Evolutionary conservation across 176 grass and related monocot genomes (phyloP).

Genomic region (Aegilops speltoides): DNA sequence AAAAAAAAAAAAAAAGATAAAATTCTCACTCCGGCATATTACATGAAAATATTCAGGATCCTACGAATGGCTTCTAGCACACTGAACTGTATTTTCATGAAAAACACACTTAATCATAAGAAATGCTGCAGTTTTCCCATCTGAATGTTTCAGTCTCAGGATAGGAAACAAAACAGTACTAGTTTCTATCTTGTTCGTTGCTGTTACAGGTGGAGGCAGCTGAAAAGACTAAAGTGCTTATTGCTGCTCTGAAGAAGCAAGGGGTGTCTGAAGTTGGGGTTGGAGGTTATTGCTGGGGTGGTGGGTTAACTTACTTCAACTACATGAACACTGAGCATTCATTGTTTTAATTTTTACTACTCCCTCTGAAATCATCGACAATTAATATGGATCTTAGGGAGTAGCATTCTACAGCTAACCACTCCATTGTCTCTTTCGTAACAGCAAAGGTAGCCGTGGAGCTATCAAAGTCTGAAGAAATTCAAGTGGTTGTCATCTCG

Average conservation of each 20-base stretch:
- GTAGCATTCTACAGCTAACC: neutral
- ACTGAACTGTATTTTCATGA: neutral
- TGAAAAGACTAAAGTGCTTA: constrained; percentile 46
- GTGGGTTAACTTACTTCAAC: constrained; percentile 28
- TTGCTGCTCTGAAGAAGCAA: constrained; percentile 53
- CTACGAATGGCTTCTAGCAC: neutral
- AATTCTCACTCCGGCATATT: neutral
- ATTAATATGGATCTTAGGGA: too few relatives aligned
- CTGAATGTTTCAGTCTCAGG: neutral
- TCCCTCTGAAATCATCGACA: too few relatives aligned
- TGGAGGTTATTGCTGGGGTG: constrained; percentile 75
- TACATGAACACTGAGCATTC: too few relatives aligned
- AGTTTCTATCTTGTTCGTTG: neutral
- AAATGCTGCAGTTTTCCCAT: neutral
- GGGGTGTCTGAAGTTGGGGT: constrained; percentile 44
- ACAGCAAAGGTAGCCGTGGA: constrained; percentile 65
- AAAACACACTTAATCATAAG: neutral
- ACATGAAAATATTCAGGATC: neutral
- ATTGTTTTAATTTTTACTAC: neutral
- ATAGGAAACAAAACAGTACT: neutral
- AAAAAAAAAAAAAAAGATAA: neutral
- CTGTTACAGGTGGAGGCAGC: neutral
- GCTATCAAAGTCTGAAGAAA: constrained; percentile 48
- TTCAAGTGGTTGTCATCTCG: constrained; percentile 51
- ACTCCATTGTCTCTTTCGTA: neutral